phyloP scores from a whole-genome alignment of 1,284 basidiomycete genomes.

The Leccinum subfulvum region DNA sequence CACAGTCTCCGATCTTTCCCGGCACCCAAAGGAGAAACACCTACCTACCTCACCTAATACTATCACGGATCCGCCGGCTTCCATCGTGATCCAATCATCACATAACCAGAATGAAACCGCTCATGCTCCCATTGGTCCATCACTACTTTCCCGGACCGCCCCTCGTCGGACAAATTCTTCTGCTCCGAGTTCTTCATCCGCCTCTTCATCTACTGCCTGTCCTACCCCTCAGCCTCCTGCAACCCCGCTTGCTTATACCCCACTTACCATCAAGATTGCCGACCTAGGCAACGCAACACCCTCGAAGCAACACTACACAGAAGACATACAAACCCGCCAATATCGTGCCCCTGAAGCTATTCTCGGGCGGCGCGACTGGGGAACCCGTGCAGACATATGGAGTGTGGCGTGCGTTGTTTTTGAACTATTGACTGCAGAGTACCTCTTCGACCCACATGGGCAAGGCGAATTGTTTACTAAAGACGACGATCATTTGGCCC shows the following conservation, averaged over 20 bases:
- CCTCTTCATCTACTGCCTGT: slow-evolving; percentile 27
- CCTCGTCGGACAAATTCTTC: slow-evolving; percentile 35
- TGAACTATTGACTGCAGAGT: slow-evolving; percentile 84
- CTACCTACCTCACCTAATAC: not conserved
- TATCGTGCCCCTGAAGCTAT: slow-evolving; percentile 92
- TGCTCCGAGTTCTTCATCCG: slow-evolving; percentile 24
- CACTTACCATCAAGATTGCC: slow-evolving; percentile 88
- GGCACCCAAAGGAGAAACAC: slow-evolving; percentile 7
- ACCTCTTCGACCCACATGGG: slow-evolving; percentile 85
- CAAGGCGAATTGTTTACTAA: slow-evolving; percentile 84
- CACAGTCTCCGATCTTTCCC: slow-evolving; percentile 27
- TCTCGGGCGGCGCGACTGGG: slow-evolving; percentile 85
- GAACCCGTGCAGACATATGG: slow-evolving; percentile 84
- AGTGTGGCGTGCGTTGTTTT: slow-evolving; percentile 85
- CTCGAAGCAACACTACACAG: slow-evolving; percentile 81
- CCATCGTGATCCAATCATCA: slow-evolving; percentile 29
- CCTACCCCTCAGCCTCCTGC: slow-evolving; percentile 28
- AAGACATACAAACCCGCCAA: slow-evolving; percentile 93
- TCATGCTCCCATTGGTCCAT: slow-evolving; percentile 42
- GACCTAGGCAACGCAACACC: slow-evolving; percentile 88
- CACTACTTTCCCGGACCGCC: slow-evolving; percentile 69
- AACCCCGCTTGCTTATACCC: slow-evolving; percentile 31
- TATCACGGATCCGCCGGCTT: slow-evolving; percentile 13
- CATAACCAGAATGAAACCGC: slow-evolving; percentile 20
- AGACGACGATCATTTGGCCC: slow-evolving; percentile 94